Evolutionary conservation across 2,329 filamentous ascomycete species (phyloP).

Genomic region (Simplicillium aogashimaense): DNA sequence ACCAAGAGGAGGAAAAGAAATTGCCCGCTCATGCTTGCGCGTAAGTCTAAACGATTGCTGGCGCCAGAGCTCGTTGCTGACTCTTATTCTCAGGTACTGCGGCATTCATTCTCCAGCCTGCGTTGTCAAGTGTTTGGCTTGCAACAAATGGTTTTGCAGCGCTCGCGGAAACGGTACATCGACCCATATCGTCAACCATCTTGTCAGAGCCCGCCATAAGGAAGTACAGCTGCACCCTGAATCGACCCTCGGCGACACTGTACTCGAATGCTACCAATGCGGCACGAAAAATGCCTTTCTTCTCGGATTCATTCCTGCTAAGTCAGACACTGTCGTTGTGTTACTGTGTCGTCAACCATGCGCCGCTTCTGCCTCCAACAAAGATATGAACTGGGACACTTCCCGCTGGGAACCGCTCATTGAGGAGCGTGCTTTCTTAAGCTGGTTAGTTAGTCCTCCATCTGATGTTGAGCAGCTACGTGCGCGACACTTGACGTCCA

Average conservation of each 20-base stretch:
- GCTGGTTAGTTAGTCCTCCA: conserved; percentile 84
- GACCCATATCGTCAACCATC: conserved; percentile 96
- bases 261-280: conserved; percentile 98
- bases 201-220: conserved; percentile 95
- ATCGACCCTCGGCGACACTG: conserved; percentile 88
- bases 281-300: conserved; percentile 99
- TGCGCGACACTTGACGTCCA: conserved; percentile 82
- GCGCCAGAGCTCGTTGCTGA: conserved; percentile 11
- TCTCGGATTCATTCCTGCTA: conserved; percentile 94
- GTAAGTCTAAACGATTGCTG: conserved; percentile 41
- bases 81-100: conserved; percentile 58
- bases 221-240: conserved; percentile 94
- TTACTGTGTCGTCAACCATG: conserved; percentile 94
- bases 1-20: conserved; percentile 72
- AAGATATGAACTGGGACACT: conserved; percentile 99
- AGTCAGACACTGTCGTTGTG: conserved; percentile 96
- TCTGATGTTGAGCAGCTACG: conserved; percentile 94
- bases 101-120: conserved; percentile 93
- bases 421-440: conserved; percentile 87
- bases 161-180: conserved; percentile 93
- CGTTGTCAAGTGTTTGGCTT: conserved; percentile 91
- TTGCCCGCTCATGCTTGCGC: conserved; percentile 92
- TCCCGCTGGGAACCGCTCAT: conserved; percentile 97
- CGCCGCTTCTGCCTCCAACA: conserved; percentile 86
- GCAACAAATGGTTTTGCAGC: conserved; percentile 99